These are phyloP conservation scores for Carex pumila DNA, from an alignment of 176 grass and related monocot species.

Conservation along the genomic window DNA sequence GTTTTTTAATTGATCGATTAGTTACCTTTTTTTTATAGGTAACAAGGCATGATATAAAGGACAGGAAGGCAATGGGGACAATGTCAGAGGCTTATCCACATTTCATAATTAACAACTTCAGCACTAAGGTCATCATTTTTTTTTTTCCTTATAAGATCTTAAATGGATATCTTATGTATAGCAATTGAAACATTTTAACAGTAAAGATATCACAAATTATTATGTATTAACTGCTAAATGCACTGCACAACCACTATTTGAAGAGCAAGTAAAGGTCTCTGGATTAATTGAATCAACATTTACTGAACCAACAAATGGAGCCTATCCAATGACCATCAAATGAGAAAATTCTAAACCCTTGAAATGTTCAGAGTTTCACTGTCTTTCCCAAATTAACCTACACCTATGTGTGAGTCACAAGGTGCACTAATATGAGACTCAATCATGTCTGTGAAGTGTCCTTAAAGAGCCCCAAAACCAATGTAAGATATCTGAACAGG, in stretches of 20 bases:
- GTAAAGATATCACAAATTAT: background rate
- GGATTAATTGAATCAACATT: background rate
- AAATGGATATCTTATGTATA: background rate
- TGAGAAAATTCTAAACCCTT: background rate
- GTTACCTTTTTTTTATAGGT: conserved; percentile 33
- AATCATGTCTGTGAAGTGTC: background rate
- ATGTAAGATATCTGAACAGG: background rate
- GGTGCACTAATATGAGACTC: background rate
- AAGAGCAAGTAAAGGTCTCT: background rate
- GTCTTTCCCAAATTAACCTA: background rate
- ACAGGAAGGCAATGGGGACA: conserved; percentile 80
- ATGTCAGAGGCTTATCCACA: conserved; percentile 97
- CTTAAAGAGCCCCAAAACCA: background rate
- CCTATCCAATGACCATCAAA: background rate
- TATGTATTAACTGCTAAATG: background rate
- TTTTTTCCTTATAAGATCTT: background rate
- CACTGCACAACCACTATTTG: background rate
- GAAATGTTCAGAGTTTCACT: background rate
- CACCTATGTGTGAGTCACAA: background rate
- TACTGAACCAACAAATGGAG: background rate
- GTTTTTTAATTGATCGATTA: background rate
- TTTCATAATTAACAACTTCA: conserved; percentile 80
- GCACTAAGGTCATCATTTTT: conserved; percentile 39
- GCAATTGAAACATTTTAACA: background rate
- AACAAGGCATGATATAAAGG: conserved; percentile 83